Conservation (phyloP, 2,329 filamentous ascomycete genomes). For the Pseudogymnoascus sp. region DNA sequence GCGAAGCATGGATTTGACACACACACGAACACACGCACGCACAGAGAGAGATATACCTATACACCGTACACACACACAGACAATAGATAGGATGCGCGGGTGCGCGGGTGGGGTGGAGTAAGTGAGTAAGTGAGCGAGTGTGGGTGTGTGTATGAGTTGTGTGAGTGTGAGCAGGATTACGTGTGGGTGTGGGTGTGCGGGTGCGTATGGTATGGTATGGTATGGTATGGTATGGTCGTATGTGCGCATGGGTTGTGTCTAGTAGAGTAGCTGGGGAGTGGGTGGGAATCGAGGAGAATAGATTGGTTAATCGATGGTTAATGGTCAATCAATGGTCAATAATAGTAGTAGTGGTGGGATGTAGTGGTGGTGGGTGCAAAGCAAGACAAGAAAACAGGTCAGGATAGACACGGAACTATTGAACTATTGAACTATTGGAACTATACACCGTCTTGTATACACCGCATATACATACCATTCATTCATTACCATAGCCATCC, state of each 20-base stretch:
- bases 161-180: background rate
- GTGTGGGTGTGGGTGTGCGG: background rate
- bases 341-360: no score
- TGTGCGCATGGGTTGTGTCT: background rate
- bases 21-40: background rate
- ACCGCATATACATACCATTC: no score
- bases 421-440: background rate
- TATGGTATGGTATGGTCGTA: background rate
- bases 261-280: background rate
- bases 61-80: background rate
- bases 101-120: background rate
- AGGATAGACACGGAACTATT: slow-evolving; percentile 1
- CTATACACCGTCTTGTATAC: background rate
- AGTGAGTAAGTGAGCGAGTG: background rate
- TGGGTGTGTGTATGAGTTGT: background rate
- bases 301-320: background rate
- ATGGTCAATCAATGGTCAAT: background rate
- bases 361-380: background rate
- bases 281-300: background rate
- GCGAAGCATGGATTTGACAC: background rate
- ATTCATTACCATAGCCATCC: background rate
- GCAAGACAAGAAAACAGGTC: slow-evolving; percentile 5
- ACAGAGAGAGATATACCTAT: background rate
- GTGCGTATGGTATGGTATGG: background rate
- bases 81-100: background rate